Conservation (phyloP, 2,329 filamentous ascomycete genomes). For the Hypoxylon sp. region DNA sequence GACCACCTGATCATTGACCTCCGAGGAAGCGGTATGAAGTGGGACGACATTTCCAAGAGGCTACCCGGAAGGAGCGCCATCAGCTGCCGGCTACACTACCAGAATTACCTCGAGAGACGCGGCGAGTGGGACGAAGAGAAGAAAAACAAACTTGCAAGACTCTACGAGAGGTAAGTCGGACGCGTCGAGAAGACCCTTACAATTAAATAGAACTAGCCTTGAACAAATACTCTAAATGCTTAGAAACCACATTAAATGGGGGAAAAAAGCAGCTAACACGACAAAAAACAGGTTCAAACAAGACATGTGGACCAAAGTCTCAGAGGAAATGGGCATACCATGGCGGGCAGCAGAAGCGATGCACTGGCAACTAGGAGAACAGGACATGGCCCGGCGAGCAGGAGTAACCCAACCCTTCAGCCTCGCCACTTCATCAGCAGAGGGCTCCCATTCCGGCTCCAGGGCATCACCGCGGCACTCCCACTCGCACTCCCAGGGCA, state of each 20-base stretch:
- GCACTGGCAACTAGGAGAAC: constrained; percentile 96
- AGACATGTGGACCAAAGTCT: constrained; percentile 97
- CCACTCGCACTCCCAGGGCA: constrained; percentile 63
- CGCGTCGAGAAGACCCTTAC: background rate
- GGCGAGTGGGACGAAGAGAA: constrained; percentile 98
- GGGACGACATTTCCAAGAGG: constrained; percentile 96
- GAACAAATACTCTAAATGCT: constrained; percentile 6
- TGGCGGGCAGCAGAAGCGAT: constrained; percentile 97
- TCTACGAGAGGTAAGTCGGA: constrained; percentile 87
- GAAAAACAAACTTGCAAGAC: constrained; percentile 93
- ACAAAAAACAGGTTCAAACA: constrained; percentile 81
- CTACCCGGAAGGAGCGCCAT: constrained; percentile 92
- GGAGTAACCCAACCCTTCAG: constrained; percentile 86
- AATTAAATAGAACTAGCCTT: background rate
- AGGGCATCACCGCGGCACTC: constrained; percentile 55
- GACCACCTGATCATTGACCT: constrained; percentile 95
- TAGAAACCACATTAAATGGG: constrained; percentile 2
- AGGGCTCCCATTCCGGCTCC: constrained; percentile 58
- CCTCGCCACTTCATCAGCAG: constrained; percentile 69
- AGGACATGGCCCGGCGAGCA: constrained; percentile 92
- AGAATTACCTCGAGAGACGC: constrained; percentile 94
- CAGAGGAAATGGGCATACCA: constrained; percentile 93
- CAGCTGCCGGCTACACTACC: constrained; percentile 93
- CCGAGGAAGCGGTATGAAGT: constrained; percentile 93
- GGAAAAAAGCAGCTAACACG: constrained; percentile 45